These are phyloP conservation scores for Erodium texanum DNA, from an alignment of 441 rosid genomes.

Conservation along the genomic window DNA sequence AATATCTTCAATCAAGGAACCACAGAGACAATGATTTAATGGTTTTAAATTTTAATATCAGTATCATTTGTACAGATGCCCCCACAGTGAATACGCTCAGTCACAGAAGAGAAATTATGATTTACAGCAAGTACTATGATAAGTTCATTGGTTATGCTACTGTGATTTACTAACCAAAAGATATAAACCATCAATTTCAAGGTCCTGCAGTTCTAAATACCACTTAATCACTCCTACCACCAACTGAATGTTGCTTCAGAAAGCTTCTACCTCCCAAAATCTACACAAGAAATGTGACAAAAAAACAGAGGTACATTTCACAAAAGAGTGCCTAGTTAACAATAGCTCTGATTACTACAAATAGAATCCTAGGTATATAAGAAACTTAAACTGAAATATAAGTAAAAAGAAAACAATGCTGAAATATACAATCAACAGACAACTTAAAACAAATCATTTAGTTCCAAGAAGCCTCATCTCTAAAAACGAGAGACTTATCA, in stretches of 20 bases:
- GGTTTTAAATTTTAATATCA: too few species aligned
- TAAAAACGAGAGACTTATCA: neutral
- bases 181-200: neutral
- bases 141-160: neutral
- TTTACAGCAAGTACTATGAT: neutral
- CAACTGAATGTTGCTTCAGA: neutral
- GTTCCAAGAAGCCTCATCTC: neutral
- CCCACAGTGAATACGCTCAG: neutral
- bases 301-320: neutral
- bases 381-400: too few species aligned
- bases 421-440: neutral
- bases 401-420: too few species aligned
- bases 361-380: neutral
- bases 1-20: too few species aligned
- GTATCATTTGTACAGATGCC: neutral
- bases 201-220: neutral
- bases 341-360: neutral
- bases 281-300: neutral
- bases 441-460: neutral
- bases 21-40: neutral
- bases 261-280: neutral
- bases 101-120: neutral
- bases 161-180: neutral
- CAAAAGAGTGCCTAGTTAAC: neutral
- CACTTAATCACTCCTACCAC: neutral